Base-by-base conservation (phyloP, 306 rosid genomes). In the Dalbergia oliveri region DNA sequence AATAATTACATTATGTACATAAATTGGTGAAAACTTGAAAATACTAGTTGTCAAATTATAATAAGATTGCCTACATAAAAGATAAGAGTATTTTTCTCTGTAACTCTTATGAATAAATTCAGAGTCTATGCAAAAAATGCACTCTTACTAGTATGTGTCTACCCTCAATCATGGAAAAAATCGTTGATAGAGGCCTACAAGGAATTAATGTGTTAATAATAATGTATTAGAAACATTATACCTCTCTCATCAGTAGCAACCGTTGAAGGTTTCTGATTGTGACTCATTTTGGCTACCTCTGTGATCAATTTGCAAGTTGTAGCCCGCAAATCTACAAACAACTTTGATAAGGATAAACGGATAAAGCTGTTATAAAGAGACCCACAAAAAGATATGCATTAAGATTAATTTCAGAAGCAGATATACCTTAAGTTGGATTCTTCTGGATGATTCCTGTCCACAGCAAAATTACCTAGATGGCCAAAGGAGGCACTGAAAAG, bases 221-320 rank as follows among this genome's bases (percentile, higher is more conserved):
- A 10, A 18, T 37, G 21, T 12, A 37, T 56, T 6, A 57, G 37
- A 6, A 73, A n/a, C 35, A 43, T 8, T 23, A 13, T 64, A 76
- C 81, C 74, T 66, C 54, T 66, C 10, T 41, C 33, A n/a, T 53
- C 33, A n/a, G 64, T 56, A 44, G 50, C 23, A 26, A 16, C 35
- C 11, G 18, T 8, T 54, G 43, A 39, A 67, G 75, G 45, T 21
- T 78, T 53, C 23, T 41, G 45, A 10, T 56, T 14, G 16, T 43
- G 56, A 56, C 39, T 41, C 76, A 67, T 78, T 78, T 78, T 41
- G 49, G 37, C 53, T 54, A 3, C 6, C 18, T 23, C 14, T 3
- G 33, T 9, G 37, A 51, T 47, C 19, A 56, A 45, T 49, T 12
- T 50, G 51, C 6, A 14, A 15, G 26, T 44, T 47, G 35, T 34